Conservation (phyloP, 345 rosid genomes). For the Orychophragmus violaceus region DNA sequence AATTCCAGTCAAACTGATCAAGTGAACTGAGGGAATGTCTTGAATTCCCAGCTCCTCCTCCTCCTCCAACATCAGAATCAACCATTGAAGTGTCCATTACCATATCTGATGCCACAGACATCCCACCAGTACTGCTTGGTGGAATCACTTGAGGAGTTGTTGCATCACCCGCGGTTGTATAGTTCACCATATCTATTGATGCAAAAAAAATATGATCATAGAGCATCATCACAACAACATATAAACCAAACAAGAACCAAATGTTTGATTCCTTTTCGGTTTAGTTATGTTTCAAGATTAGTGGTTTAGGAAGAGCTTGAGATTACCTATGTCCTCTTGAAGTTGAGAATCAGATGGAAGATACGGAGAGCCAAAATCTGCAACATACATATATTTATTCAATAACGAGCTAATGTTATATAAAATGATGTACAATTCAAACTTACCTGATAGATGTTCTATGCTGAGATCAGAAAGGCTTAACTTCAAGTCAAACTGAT, state of each 20-base stretch:
- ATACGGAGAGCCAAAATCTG: conserved; percentile 95
- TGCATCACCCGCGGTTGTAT: conserved; percentile 49
- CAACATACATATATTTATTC: conserved; percentile 24
- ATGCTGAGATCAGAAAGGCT: conserved; percentile 81
- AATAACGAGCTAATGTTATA: background rate
- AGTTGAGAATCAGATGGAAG: conserved; percentile 94
- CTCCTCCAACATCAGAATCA: conserved; percentile 65
- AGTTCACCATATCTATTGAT: too few relatives aligned
- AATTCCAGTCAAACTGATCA: conserved; percentile 93
- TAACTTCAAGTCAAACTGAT: conserved; percentile 91
- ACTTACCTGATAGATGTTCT: conserved; percentile 69
- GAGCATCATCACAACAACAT: background rate
- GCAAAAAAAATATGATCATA: background rate
- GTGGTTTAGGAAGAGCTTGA: background rate
- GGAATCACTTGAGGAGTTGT: conserved; percentile 50
- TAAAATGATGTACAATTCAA: background rate
- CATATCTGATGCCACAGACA: conserved; percentile 92
- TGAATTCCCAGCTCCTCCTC: conserved; percentile 51
- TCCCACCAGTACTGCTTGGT: conserved; percentile 47
- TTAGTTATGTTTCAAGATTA: background rate
- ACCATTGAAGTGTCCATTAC: conserved; percentile 81
- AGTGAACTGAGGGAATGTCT: conserved; percentile 71
- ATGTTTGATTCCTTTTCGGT: background rate
- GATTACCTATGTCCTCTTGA: conserved; percentile 79
- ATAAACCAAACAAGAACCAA: background rate